Conservation (phyloP, 768 basidiomycete genomes). For the Russula abietina region DNA sequence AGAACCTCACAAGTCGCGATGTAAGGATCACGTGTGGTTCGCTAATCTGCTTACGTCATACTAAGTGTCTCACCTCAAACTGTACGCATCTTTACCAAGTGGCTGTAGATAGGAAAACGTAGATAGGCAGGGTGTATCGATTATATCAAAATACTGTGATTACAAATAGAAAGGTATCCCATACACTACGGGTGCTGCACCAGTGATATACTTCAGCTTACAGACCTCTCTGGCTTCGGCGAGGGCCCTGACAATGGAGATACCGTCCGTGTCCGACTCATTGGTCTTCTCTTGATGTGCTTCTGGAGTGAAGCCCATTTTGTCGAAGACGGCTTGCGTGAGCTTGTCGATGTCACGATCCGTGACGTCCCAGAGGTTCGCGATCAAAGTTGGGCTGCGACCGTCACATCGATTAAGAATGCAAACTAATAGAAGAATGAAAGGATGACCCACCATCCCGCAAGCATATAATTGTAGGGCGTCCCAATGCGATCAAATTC, state of each 20-base stretch:
- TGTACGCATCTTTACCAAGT: neutral
- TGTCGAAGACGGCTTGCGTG: conserved; percentile 75
- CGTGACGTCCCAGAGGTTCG: conserved; percentile 97
- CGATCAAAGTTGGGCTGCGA: conserved; percentile 75
- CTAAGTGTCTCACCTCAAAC: no score
- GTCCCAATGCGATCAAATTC: conserved; percentile 91
- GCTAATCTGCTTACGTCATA: neutral
- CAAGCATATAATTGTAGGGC: conserved; percentile 93
- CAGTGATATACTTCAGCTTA: conserved; percentile 89
- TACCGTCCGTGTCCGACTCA: conserved; percentile 27
- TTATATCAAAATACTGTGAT: conserved; percentile 4
- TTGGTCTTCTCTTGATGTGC: conserved; percentile 26
- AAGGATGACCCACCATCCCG: conserved; percentile 72
- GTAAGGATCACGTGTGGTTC: neutral
- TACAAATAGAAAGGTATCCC: conserved; percentile 88
- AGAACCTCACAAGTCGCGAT: no score
- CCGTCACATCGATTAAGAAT: neutral
- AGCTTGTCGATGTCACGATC: conserved; percentile 96
- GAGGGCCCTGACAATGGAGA: conserved; percentile 68
- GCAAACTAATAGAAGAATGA: neutral
- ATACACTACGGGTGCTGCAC: conserved; percentile 91
- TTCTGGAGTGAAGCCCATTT: conserved; percentile 46
- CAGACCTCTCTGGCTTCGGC: conserved; percentile 73
- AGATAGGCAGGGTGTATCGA: neutral
- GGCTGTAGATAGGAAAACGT: neutral